A percentile compares a stretch with the other conserved stretches of the same genome.
Evolutionary conservation across 176 grass and related monocot species (phyloP).

Genomic region (Avena atlantica): DNA sequence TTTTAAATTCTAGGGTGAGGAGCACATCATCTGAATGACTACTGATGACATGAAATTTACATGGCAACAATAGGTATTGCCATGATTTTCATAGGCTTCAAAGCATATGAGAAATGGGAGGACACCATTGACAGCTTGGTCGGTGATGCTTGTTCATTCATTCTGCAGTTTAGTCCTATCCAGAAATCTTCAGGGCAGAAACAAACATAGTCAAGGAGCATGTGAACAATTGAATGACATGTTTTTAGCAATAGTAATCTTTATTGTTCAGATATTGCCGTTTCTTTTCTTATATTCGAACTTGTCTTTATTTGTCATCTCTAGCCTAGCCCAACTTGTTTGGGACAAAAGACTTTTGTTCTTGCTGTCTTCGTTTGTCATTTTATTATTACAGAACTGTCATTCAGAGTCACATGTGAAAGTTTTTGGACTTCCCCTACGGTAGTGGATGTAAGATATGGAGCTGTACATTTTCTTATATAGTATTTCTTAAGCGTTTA

Average conservation of each 20-base stretch:
- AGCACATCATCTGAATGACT: not conserved
- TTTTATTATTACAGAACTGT: slow-evolving; percentile 28
- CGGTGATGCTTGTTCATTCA: slow-evolving; percentile 42
- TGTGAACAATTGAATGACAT: not conserved
- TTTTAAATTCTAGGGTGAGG: not conserved
- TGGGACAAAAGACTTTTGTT: not conserved
- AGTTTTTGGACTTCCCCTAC: not conserved
- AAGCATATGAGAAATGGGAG: slow-evolving; percentile 89
- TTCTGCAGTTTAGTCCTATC: slow-evolving; percentile 51
- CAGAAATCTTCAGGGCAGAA: slow-evolving; percentile 58
- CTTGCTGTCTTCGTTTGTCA: not conserved
- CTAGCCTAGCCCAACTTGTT: not conserved
- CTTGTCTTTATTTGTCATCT: not conserved
- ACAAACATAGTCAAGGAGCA: slow-evolving; percentile 34
- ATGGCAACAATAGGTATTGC: slow-evolving; percentile 60
- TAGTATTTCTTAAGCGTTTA: slow-evolving; percentile 1
- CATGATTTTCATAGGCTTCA: slow-evolving; percentile 75
- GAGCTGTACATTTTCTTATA: not conserved
- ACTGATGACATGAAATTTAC: slow-evolving; percentile 41
- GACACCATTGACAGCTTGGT: slow-evolving; percentile 70
- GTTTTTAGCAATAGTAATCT: slow-evolving; percentile 8
- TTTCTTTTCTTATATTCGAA: not conserved
- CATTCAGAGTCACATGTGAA: not conserved
- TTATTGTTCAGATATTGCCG: not conserved
- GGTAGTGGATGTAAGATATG: not conserved